Evolutionary conservation across 306 rosid genomes (phyloP), one percentile per base, ranked within the genome.

Genomic region (Malus domestica): DNA sequence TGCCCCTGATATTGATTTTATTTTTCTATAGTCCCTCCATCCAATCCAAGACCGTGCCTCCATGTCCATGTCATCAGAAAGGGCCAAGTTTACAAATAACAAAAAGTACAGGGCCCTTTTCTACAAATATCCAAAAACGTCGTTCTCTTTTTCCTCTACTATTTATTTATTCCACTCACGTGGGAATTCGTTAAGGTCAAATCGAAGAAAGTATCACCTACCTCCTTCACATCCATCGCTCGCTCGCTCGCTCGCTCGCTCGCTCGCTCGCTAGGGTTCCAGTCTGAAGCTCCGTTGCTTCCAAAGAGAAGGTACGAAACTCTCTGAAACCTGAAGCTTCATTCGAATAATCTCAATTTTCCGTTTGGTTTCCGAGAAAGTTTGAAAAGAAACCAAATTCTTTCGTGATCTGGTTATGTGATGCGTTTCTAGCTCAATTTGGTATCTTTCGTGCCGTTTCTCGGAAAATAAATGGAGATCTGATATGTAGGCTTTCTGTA

Each of bases 201-300:
- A 65, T 44, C 59, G 19, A 32, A 29, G 70, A 82, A 69, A 77
- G 20, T 60, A 46, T 64, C 84, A 29, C 63, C 10, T 18, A 69
- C 58, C 8, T 23, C 69, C 30, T 62, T 78, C 67, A 54, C 35
- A 20, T 57, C 45, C 11, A 8, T 42, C 55, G 55, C 55, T 49
- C 45, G 45, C 55, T 42, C 55, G 55, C 55, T 49, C 45, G 45
- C 55, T 16, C 20, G 60, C 73, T 85, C 45, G 45, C 55, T 42
- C 55, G 55, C 55, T 49, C 45, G 45, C 55, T 16, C 20, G 60
- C 73, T 85, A 83, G 90, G 96, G 92, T 88, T 79, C 67, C 74
- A 79, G 68, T 49, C 8, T 10, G 27, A 57, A 22, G 78, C 52
- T 64, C 58, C 42, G 29, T 64, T 61, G 65, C 45, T 30, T 55